These are phyloP conservation scores for Taxillus chinensis DNA, from an alignment of 164 flowering plant species.

Conservation along the genomic window DNA sequence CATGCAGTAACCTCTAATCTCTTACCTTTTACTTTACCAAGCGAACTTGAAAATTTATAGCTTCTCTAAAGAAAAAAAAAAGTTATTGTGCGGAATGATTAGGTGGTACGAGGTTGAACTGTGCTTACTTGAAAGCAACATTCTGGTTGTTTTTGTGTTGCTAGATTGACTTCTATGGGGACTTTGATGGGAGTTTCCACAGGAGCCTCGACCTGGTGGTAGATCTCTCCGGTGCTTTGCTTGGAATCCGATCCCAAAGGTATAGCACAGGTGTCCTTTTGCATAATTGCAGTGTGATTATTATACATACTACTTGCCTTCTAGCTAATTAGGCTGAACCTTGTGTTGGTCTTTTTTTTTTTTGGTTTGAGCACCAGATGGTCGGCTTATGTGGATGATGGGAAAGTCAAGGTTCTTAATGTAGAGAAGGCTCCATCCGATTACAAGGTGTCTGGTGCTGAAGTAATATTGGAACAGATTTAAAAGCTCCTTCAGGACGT, in stretches of 20 bases:
- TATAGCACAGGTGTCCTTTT: slow-evolving; percentile 8
- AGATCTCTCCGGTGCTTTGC: slow-evolving; percentile 81
- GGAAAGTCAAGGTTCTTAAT: slow-evolving; percentile 72
- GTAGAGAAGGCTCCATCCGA: slow-evolving; percentile 88
- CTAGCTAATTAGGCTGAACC: neutral
- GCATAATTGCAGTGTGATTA: neutral
- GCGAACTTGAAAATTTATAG: too few species aligned
- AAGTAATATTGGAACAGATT: slow-evolving; percentile 70
- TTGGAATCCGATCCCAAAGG: slow-evolving; percentile 94
- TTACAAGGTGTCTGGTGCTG: slow-evolving; percentile 81
- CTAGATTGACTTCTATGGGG: slow-evolving; percentile 96
- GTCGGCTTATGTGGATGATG: slow-evolving; percentile 94
- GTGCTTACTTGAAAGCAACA: too few species aligned
- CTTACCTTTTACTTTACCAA: too few species aligned
- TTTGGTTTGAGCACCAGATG: slow-evolving; percentile 44
- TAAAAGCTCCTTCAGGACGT: slow-evolving; percentile 15
- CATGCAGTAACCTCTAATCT: too few species aligned
- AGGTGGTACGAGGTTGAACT: too few species aligned
- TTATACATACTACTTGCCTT: too few species aligned
- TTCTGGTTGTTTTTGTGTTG: neutral
- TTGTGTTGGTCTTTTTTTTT: neutral
- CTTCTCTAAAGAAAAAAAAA: too few species aligned
- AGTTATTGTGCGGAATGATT: too few species aligned
- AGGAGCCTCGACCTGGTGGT: slow-evolving; percentile 58
- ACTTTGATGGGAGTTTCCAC: slow-evolving; percentile 94